Percentiles rank a stretch among this genome's conserved stretches.
These are phyloP conservation scores for Mycogone perniciosa DNA, from an alignment of 2,329 filamentous ascomycete genomes.

Conservation along the genomic window DNA sequence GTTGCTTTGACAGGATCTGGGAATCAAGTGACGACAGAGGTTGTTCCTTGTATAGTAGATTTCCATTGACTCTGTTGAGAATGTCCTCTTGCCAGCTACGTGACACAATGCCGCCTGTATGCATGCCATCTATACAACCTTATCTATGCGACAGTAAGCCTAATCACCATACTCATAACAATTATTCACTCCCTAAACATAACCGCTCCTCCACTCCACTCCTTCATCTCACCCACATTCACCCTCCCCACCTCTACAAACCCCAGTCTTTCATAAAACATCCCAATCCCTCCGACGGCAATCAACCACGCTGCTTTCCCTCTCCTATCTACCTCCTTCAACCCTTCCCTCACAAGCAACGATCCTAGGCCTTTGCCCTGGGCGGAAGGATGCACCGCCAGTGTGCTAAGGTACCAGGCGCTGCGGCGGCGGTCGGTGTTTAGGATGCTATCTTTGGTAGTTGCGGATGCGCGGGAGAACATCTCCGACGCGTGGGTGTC, in stretches of 20 bases:
- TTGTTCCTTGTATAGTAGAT: too few relatives aligned
- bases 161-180: neutral
- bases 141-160: neutral
- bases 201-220: slow-evolving; percentile 31
- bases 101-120: too few relatives aligned
- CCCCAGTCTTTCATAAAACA: slow-evolving; percentile 28
- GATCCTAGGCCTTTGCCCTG: slow-evolving; percentile 29
- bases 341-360: slow-evolving; percentile 25
- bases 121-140: too few relatives aligned
- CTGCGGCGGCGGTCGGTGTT: slow-evolving; percentile 22
- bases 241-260: slow-evolving; percentile 29
- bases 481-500: slow-evolving; percentile 17
- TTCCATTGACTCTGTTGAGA: too few relatives aligned
- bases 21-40: too few relatives aligned
- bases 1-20: too few relatives aligned
- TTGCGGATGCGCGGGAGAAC: slow-evolving; percentile 23
- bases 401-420: slow-evolving; percentile 31
- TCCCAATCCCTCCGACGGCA: slow-evolving; percentile 25
- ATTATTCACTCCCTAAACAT: slow-evolving; percentile 30
- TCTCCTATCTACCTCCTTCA: slow-evolving; percentile 23
- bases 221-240: slow-evolving; percentile 29
- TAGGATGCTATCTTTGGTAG: slow-evolving; percentile 21
- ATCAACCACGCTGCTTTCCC: slow-evolving; percentile 27
- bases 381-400: slow-evolving; percentile 25
- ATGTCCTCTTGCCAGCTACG: too few relatives aligned